Percentiles rank a stretch among this genome's conserved stretches.
These are phyloP conservation scores for Russula virescens DNA, from an alignment of 768 basidiomycete genomes.

Conservation along the genomic window DNA sequence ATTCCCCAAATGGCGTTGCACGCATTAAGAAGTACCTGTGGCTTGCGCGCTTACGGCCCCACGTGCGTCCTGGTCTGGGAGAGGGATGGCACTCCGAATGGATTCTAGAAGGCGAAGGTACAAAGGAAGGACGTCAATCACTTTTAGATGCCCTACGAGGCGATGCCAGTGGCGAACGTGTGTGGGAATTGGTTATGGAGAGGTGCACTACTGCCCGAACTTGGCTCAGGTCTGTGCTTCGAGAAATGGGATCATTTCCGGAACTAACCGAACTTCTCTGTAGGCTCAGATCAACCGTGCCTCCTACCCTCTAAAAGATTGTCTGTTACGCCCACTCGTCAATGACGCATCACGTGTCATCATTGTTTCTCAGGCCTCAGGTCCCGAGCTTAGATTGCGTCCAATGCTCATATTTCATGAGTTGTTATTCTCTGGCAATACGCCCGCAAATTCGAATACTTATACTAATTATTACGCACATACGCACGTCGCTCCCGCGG, in stretches of 20 bases:
- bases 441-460: no score
- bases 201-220: slow-evolving; percentile 52
- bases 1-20: slow-evolving; percentile 54
- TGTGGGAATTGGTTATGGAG: slow-evolving; percentile 57
- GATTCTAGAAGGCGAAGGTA: slow-evolving; percentile 76
- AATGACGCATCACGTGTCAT: no score
- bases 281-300: slow-evolving; percentile 7
- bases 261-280: neutral
- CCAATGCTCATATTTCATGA: no score
- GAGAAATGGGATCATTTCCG: neutral
- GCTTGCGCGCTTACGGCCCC: slow-evolving; percentile 46
- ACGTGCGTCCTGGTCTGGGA: slow-evolving; percentile 39
- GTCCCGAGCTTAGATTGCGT: no score
- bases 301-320: no score
- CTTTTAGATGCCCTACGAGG: slow-evolving; percentile 52
- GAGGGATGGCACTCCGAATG: slow-evolving; percentile 75
- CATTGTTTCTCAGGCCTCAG: no score
- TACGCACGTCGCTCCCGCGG: no score
- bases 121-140: slow-evolving; percentile 53
- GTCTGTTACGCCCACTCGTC: no score
- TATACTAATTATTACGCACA: neutral
- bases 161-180: slow-evolving; percentile 28
- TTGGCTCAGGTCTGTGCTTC: slow-evolving; percentile 53
- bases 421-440: no score
- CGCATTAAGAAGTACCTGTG: slow-evolving; percentile 59